Evolutionary conservation across 371 early-diverging fungal genomes (phyloP).

Genomic region (Amoeboaphelidium protococcarum): DNA sequence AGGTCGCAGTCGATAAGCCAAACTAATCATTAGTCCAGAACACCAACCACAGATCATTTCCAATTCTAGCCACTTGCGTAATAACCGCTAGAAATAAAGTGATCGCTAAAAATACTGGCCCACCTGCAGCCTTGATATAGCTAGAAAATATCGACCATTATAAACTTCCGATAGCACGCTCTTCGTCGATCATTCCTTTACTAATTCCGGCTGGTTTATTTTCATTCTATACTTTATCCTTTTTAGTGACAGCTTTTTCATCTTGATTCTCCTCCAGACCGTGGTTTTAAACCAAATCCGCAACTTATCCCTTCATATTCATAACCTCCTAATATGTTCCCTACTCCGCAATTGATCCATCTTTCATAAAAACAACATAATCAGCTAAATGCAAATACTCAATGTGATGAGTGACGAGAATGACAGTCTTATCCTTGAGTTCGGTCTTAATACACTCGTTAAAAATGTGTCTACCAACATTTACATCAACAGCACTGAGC

Average conservation of each 20-base stretch:
- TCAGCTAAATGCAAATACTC: slow-evolving; percentile 1
- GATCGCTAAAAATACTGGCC: slow-evolving; percentile 22
- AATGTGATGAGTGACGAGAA: slow-evolving; percentile 5
- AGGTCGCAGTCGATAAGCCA: slow-evolving; percentile 3
- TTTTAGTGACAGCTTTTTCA: not conserved
- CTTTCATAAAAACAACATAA: slow-evolving; percentile 5
- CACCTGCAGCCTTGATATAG: slow-evolving; percentile 15
- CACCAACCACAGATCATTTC: slow-evolving; percentile 16
- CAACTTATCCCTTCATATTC: not conserved
- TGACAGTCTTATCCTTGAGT: not conserved
- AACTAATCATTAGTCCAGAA: slow-evolving; percentile 17
- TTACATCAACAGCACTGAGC: slow-evolving; percentile 5
- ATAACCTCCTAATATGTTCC: slow-evolving; percentile 3
- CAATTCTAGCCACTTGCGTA: slow-evolving; percentile 12
- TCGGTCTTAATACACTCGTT: slow-evolving; percentile 1
- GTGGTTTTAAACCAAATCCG: not conserved
- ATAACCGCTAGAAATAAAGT: slow-evolving; percentile 21
- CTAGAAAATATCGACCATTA: too few relatives aligned
- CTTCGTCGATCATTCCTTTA: too few relatives aligned
- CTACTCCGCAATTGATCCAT: slow-evolving; percentile 2
- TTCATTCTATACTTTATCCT: slow-evolving; percentile 1
- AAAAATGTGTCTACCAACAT: slow-evolving; percentile 2
- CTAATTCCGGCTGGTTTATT: too few relatives aligned
- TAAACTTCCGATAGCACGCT: too few relatives aligned
- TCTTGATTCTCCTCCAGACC: not conserved